Evolutionary conservation across 2,329 filamentous ascomycete genomes (phyloP).

Genomic region (Pseudogymnoascus sp.): DNA sequence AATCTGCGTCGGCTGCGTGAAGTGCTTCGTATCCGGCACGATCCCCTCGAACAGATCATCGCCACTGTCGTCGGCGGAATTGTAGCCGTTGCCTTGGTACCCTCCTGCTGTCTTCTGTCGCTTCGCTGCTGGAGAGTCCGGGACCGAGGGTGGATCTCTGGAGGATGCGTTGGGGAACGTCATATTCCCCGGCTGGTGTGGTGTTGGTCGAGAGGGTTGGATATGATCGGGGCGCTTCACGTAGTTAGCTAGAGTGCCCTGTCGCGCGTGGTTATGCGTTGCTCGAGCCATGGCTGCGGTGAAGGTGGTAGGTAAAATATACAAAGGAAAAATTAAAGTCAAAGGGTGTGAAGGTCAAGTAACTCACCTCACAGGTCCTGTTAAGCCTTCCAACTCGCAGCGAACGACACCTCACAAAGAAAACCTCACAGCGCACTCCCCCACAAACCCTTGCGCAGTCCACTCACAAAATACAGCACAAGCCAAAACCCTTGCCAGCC

Average conservation of each 20-base stretch:
- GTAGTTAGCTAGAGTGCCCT: neutral
- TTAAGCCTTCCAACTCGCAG: neutral
- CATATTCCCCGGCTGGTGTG: neutral
- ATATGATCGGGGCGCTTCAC: neutral
- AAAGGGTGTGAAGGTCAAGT: neutral
- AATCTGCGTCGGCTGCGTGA: conserved; percentile 38
- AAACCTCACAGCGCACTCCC: neutral
- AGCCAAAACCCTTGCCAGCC: neutral
- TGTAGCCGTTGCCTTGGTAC: conserved; percentile 26
- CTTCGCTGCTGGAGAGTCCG: conserved; percentile 25
- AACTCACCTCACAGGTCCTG: neutral
- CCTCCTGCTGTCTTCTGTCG: conserved; percentile 27
- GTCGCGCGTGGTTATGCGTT: neutral
- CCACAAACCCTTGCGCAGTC: neutral
- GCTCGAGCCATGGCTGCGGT: neutral
- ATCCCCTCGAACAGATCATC: conserved; percentile 38
- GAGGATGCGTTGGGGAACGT: neutral
- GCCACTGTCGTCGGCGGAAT: conserved; percentile 36
- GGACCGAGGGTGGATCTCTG: conserved; percentile 11
- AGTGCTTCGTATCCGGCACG: conserved; percentile 35
- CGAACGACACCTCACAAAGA: neutral
- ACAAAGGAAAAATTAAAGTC: neutral
- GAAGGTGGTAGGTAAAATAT: neutral
- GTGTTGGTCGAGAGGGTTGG: neutral
- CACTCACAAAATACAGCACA: neutral